phyloP scores from a whole-genome alignment of 768 basidiomycete species.

The Botryobasidium botryosum region DNA sequence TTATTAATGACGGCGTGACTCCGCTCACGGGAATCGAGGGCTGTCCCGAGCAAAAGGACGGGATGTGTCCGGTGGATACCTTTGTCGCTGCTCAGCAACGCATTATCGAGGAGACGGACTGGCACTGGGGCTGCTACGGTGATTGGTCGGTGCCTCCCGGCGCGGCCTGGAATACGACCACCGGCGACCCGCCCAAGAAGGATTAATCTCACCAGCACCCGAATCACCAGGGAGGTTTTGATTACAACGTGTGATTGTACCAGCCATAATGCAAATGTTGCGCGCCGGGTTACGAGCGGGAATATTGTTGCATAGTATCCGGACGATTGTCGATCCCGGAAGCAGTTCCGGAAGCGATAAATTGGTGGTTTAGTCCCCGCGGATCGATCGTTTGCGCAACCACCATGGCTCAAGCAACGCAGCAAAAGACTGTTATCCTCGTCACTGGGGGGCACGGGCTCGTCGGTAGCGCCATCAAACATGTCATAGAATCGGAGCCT shows the following conservation, averaged over 20 bases:
- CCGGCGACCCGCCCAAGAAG: constrained; percentile 38
- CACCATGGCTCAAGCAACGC: too few relatives aligned
- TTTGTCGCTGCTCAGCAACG: constrained; percentile 19
- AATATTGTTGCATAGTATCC: too few relatives aligned
- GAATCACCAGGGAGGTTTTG: too few relatives aligned
- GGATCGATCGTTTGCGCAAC: too few relatives aligned
- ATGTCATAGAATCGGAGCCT: constrained; percentile 63
- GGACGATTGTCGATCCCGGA: too few relatives aligned
- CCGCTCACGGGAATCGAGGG: constrained; percentile 20
- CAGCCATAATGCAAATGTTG: too few relatives aligned
- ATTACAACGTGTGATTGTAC: too few relatives aligned
- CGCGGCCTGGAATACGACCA: constrained; percentile 51
- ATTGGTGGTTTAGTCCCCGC: too few relatives aligned
- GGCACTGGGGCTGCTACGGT: constrained; percentile 27
- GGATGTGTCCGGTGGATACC: constrained; percentile 21
- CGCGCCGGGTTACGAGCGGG: too few relatives aligned
- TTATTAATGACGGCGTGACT: constrained; percentile 24
- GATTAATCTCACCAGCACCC: too few relatives aligned
- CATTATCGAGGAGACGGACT: constrained; percentile 21
- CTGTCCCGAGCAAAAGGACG: constrained; percentile 19
- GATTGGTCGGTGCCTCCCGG: constrained; percentile 59
- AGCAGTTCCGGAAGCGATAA: too few relatives aligned
- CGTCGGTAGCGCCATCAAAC: constrained; percentile 69
- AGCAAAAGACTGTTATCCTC: constrained; percentile 36
- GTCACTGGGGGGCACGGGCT: constrained; percentile 78